Evolutionary conservation across 371 early-diverging fungal genomes (phyloP).

Genomic region (Funneliformis caledonium): DNA sequence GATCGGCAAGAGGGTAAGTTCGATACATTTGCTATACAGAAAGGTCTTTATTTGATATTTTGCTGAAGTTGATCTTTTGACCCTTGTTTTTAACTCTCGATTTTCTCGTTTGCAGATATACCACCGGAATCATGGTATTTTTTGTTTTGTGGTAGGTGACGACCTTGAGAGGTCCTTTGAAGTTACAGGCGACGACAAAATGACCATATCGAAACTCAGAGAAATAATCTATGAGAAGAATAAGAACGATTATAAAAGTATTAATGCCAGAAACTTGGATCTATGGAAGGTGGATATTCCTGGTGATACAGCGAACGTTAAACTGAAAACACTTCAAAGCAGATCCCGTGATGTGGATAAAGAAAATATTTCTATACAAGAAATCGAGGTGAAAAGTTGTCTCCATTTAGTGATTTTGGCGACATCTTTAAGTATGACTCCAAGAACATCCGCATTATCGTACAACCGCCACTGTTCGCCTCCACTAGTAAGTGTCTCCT

Average conservation of each 20-base stretch:
- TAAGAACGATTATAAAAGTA: slow-evolving; percentile 15
- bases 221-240: slow-evolving; percentile 29
- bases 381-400: slow-evolving; percentile 21
- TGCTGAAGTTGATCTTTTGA: too few species aligned
- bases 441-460: too few species aligned
- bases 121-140: not conserved
- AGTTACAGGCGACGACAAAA: not conserved
- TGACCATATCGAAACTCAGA: slow-evolving; percentile 13
- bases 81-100: too few species aligned
- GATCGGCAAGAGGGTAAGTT: too few species aligned
- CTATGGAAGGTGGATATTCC: slow-evolving; percentile 35
- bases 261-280: not conserved
- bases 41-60: too few species aligned
- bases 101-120: too few species aligned
- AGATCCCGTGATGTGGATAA: not conserved
- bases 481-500: not conserved
- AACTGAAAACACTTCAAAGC: slow-evolving; percentile 37
- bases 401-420: slow-evolving; percentile 5
- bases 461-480: too few species aligned
- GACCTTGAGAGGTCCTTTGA: not conserved
- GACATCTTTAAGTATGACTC: too few species aligned
- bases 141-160: slow-evolving; percentile 26
- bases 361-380: slow-evolving; percentile 17
- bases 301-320: slow-evolving; percentile 17
- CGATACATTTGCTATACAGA: too few species aligned